Conservation (phyloP, 176 grass and related monocot species). For the Neostapfia colusana region DNA sequence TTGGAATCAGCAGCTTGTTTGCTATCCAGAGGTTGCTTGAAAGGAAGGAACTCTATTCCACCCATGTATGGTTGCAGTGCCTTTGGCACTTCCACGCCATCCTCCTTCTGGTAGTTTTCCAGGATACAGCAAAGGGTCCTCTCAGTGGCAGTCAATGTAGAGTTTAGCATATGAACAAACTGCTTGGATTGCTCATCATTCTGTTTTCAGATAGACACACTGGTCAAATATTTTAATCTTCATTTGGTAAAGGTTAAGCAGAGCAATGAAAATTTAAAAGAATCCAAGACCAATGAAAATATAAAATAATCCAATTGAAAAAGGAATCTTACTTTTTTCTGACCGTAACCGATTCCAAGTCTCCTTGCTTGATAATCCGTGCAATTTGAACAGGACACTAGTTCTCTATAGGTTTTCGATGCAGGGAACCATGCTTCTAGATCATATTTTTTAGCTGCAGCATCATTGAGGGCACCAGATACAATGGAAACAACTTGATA, state of each 20-base stretch:
- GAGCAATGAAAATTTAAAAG: neutral
- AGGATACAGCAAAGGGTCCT: constrained; percentile 86
- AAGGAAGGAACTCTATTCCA: constrained; percentile 68
- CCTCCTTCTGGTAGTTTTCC: constrained; percentile 76
- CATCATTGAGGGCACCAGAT: constrained; percentile 87
- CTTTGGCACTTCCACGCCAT: constrained; percentile 75
- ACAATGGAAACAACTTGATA: constrained; percentile 90
- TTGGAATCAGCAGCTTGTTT: constrained; percentile 58
- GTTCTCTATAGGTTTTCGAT: constrained; percentile 78
- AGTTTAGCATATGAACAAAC: constrained; percentile 93
- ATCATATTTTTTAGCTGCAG: constrained; percentile 94
- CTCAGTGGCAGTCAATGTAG: constrained; percentile 85
- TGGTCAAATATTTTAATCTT: too few relatives aligned
- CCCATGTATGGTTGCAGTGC: constrained; percentile 67
- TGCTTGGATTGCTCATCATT: constrained; percentile 83
- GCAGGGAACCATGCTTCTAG: constrained; percentile 96
- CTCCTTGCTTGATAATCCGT: constrained; percentile 92
- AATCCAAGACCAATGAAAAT: neutral
- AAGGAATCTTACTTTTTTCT: constrained; percentile 67
- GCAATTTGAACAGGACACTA: constrained; percentile 95
- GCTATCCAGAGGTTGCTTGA: constrained; percentile 54
- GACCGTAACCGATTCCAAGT: constrained; percentile 78
- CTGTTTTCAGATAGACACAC: constrained; percentile 34
- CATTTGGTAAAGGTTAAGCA: neutral
- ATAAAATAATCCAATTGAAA: neutral